Evolutionary conservation across 441 rosid genomes (phyloP), one percentile per base, ranked within the genome.

Genomic region (Lepidium campestre): DNA sequence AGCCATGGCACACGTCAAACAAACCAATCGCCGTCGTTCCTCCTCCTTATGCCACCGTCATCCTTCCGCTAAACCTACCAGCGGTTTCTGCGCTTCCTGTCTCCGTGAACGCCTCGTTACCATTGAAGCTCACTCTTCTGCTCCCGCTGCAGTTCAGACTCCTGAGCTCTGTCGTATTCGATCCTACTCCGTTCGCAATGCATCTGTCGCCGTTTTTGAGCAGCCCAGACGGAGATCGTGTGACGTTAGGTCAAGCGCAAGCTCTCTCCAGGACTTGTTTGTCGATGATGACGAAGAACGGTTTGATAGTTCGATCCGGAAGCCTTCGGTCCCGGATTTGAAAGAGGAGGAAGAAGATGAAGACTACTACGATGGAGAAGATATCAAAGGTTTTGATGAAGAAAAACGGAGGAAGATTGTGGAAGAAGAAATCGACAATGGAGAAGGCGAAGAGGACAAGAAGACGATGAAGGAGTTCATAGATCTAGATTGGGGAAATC

Each of bases 71-170:
- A 86, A 81, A 72, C 80, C 82, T 4, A 83, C 82, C 79, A 85
- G 88, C 50, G 86, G 95, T 35, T 87, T 89, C 74, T 91, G 96
- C 77, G 92, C 98, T 48, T 79, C 85, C 57, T 91, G 98, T 78
- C 95, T 91, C 77, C 85, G 86, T 79, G 98, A 91, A 71, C 98
- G 96, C 58, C 98, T 91, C 45, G 75, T 83, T 65, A 75, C 74
- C 37, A 78, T 87, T 37, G 82, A 72, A 25, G 31, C 67, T 45
- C 72, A 68, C 25, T 76, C 81, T 34, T 65, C 83, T 20, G 50
- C 77, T 42, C 53, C 62, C 42, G 45, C 78, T 23, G 29, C 71
- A 63, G 11, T 65, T 19, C 54, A 61, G 13, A 34, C 64, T 32
- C 71, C 77, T 25, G 73, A 75, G 27, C 86, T 85, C 73, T 81